Evolutionary conservation across 2,329 filamentous ascomycete genomes (phyloP).

Genomic region (Nemania bipapillata): DNA sequence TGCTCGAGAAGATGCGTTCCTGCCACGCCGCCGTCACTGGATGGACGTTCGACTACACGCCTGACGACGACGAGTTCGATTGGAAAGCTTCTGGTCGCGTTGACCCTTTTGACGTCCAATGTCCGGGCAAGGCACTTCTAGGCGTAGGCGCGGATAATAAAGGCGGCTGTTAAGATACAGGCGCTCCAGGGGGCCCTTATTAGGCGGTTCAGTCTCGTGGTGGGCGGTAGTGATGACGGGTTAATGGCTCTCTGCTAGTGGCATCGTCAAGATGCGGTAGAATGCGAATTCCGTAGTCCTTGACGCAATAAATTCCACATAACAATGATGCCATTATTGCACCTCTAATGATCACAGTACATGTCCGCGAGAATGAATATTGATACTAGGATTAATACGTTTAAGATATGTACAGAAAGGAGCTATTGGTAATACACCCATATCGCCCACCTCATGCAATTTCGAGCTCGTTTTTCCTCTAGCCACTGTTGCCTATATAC

Average conservation of each 20-base stretch:
- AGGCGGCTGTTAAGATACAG: neutral
- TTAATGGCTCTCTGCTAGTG: too few species aligned
- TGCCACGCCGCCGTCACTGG: slow-evolving; percentile 16
- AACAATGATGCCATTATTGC: neutral
- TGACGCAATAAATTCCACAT: neutral
- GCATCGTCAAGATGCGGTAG: neutral
- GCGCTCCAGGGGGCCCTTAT: too few species aligned
- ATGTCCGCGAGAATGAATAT: neutral
- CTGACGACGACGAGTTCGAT: slow-evolving; percentile 27
- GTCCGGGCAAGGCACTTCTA: slow-evolving; percentile 2
- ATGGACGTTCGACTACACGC: slow-evolving; percentile 32
- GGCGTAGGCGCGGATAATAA: neutral
- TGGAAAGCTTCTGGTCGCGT: slow-evolving; percentile 14
- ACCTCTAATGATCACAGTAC: neutral
- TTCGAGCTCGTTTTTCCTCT: neutral
- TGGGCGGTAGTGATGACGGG: neutral
- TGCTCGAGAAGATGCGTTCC: slow-evolving; percentile 6
- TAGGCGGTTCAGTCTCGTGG: neutral
- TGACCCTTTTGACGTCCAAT: slow-evolving; percentile 1
- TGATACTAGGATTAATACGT: neutral
- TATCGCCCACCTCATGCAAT: neutral
- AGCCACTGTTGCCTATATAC: neutral
- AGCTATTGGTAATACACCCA: neutral
- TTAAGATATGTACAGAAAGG: neutral
- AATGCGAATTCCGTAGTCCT: too few species aligned